Percentiles rank a stretch among this genome's conserved stretches.
Conservation (phyloP, 306 rosid species). For the Pachyrhizus erosus region DNA sequence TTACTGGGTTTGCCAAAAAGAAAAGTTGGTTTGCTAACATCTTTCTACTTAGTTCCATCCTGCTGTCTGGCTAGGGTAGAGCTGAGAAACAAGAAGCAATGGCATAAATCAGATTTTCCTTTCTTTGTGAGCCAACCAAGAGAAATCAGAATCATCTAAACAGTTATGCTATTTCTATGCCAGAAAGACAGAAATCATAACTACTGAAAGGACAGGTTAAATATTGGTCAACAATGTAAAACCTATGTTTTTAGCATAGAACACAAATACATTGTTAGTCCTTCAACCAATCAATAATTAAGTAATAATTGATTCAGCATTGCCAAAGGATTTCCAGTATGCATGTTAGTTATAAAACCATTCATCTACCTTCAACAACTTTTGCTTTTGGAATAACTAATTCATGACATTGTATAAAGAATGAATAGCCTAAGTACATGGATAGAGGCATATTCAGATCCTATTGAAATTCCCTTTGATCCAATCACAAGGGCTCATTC, state of each 20-base stretch:
- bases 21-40: constrained; percentile 44
- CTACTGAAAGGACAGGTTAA: background rate
- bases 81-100: constrained; percentile 41
- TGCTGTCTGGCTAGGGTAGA: constrained; percentile 45
- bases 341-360: background rate
- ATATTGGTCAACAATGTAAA: constrained; percentile 1
- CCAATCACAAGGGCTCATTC: background rate
- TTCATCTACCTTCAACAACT: background rate
- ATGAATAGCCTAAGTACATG: no score
- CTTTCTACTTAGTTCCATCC: constrained; percentile 37
- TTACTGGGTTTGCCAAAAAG: constrained; percentile 46
- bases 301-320: background rate
- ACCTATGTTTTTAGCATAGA: background rate
- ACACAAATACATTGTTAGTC: background rate
- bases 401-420: background rate
- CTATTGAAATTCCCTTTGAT: no score
- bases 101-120: constrained; percentile 19
- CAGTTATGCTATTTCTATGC: background rate
- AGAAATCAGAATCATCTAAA: background rate
- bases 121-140: background rate
- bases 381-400: background rate
- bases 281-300: background rate
- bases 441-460: no score
- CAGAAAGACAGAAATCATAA: background rate
- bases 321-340: background rate